These are phyloP conservation scores for Colletotrichum lindemuthianum DNA, from an alignment of 2,329 filamentous ascomycete species.

Conservation along the genomic window DNA sequence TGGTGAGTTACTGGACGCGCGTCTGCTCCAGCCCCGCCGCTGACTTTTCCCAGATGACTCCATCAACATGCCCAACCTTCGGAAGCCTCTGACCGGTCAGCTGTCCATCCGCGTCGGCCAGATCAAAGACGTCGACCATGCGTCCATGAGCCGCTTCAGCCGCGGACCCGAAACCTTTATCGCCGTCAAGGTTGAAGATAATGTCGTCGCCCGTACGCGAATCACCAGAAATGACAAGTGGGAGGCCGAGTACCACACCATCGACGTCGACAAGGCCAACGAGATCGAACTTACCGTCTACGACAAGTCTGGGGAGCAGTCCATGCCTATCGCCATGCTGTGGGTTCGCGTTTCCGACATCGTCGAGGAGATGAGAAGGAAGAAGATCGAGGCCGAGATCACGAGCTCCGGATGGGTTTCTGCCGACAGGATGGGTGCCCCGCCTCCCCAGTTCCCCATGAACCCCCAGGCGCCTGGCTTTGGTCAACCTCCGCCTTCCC, in stretches of 20 bases:
- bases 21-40: conserved; percentile 14
- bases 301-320: conserved; percentile 90
- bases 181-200: conserved; percentile 95
- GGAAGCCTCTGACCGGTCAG: conserved; percentile 94
- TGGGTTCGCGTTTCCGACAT: conserved; percentile 98
- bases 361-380: conserved; percentile 94
- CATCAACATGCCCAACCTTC: conserved; percentile 91
- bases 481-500: conserved; percentile 55
- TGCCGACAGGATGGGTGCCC: conserved; percentile 88
- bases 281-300: conserved; percentile 98
- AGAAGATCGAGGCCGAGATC: conserved; percentile 96
- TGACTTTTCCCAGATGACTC: conserved; percentile 79
- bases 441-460: conserved; percentile 69
- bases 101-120: conserved; percentile 86
- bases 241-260: conserved; percentile 89
- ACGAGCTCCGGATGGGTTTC: conserved; percentile 97
- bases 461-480: conserved; percentile 57
- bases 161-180: conserved; percentile 95
- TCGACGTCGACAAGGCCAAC: conserved; percentile 98
- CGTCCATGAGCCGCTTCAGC: conserved; percentile 83
- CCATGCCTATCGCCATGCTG: conserved; percentile 91
- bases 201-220: conserved; percentile 87
- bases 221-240: conserved; percentile 88
- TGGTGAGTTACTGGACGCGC: conserved; percentile 61
- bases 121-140: conserved; percentile 95